Base-by-base conservation (phyloP, 345 rosid genomes). In the Durio zibethinus region DNA sequence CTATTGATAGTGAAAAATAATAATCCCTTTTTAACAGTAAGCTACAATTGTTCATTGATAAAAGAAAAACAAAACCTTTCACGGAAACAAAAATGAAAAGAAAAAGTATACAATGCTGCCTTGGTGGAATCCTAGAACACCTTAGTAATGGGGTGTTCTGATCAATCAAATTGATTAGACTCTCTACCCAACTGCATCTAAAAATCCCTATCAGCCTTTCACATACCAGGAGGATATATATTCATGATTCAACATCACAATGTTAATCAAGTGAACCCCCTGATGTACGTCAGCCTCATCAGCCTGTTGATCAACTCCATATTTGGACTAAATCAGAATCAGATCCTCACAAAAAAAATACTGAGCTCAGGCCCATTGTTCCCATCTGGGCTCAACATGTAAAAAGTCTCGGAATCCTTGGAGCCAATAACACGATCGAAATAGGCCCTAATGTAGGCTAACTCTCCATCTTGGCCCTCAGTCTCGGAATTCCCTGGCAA, bases 341-440 rank as follows among this genome's bases (percentile, higher is more conserved):
- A 89, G 25, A 92, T 75, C 81, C 98, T 83, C 36, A 94, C 89
- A 31, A 94, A 81, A 79, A 94, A 94, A 18, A 94, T 83, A 74
- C 93, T 92, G 45, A 94, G 92, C 76, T 92, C 98, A 0, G 98
- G 97, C 53, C 97, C 96, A 80, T 73, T 90, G 53, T 89, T 88
- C 2, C 89, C 92, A 60, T 92, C 97, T 0, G 98, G 98, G 80
- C 97, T 90, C 80, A 92, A 57, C 98, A 94, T 94, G 75, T 94
- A 90, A 10, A 88, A 74, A 0, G 94, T 94, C 76, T 94, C 96
- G 0, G 97, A 92, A 79, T 94, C 97, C 78, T 87, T 94, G 4
- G 98, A 92, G 25, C 98, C 98, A 57, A 92, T 83, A 4, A 92
- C 86, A 15, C 92, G 86, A 69, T 94, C 97, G 7, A 92, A 92